phyloP scores from a whole-genome alignment of 2,329 filamentous ascomycete genomes.

The Cladobotryum protrusum region DNA sequence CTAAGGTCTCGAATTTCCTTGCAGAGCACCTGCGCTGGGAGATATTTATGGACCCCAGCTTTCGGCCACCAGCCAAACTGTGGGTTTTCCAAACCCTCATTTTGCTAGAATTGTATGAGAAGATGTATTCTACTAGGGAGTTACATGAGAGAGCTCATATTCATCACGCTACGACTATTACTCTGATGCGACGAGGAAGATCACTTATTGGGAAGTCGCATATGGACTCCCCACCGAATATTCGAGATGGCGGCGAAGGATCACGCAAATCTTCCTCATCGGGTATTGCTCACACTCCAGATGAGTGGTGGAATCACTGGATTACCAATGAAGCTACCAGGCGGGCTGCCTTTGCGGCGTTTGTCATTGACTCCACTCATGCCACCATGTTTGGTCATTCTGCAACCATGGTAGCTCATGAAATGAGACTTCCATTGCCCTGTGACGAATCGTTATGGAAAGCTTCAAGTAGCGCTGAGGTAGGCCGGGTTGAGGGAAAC shows the following conservation, averaged over 20 bases:
- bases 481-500: slow-evolving; percentile 74
- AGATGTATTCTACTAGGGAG: slow-evolving; percentile 91
- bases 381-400: slow-evolving; percentile 98
- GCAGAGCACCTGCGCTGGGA: slow-evolving; percentile 94
- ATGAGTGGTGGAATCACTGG: slow-evolving; percentile 96
- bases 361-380: slow-evolving; percentile 91
- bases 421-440: slow-evolving; percentile 83
- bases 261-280: slow-evolving; percentile 58
- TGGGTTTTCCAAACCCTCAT: slow-evolving; percentile 94
- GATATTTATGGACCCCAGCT: slow-evolving; percentile 86
- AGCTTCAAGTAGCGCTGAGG: slow-evolving; percentile 80
- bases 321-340: slow-evolving; percentile 89
- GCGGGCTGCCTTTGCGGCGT: slow-evolving; percentile 85
- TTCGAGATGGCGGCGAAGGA: slow-evolving; percentile 51
- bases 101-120: slow-evolving; percentile 88
- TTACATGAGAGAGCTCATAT: slow-evolving; percentile 94
- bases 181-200: slow-evolving; percentile 87
- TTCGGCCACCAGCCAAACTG: slow-evolving; percentile 83
- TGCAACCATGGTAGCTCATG: slow-evolving; percentile 93
- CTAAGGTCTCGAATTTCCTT: slow-evolving; percentile 80
- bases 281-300: slow-evolving; percentile 59
- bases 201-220: slow-evolving; percentile 83
- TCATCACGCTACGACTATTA: slow-evolving; percentile 92
- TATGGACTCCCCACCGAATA: slow-evolving; percentile 74
- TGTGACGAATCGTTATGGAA: slow-evolving; percentile 93